Evolutionary conservation across 805 yeast species (phyloP).

Genomic region (Kodamaea leandrae): DNA sequence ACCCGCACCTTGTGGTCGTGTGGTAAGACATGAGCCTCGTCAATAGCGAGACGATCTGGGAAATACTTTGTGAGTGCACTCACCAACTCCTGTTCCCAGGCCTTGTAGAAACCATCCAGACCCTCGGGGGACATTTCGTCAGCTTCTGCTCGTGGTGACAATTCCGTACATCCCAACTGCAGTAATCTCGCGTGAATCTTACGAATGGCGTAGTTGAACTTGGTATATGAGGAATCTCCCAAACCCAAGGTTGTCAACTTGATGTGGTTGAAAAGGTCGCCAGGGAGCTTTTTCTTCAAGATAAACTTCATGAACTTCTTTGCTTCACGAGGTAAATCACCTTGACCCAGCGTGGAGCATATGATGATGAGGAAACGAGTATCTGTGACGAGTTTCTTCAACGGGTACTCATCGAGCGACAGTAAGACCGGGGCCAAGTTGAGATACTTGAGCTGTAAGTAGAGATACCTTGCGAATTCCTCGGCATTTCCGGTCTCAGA

Average conservation of each 20-base stretch:
- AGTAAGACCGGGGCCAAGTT: constrained; percentile 49
- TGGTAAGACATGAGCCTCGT: constrained; percentile 12
- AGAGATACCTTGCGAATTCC: constrained; percentile 71
- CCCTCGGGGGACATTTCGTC: constrained; percentile 84
- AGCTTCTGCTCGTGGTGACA: constrained; percentile 77
- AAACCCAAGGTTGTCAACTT: constrained; percentile 77
- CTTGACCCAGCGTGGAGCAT: constrained; percentile 94
- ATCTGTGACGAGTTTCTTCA: constrained; percentile 49
- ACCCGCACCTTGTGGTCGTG: neutral
- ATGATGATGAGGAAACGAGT: constrained; percentile 51
- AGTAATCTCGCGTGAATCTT: constrained; percentile 74
- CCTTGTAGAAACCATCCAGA: constrained; percentile 71
- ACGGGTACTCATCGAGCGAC: constrained; percentile 59
- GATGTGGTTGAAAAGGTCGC: constrained; percentile 57
- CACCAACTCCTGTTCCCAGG: constrained; percentile 61
- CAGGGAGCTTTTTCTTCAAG: constrained; percentile 60
- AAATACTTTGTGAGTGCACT: constrained; percentile 21
- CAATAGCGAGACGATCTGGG: constrained; percentile 21
- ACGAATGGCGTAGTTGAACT: constrained; percentile 82
- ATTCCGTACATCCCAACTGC: constrained; percentile 79
- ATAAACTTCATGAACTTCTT: constrained; percentile 72
- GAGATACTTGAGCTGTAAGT: constrained; percentile 52
- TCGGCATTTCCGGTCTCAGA: constrained; percentile 92
- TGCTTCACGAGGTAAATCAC: constrained; percentile 82
- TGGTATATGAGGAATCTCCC: constrained; percentile 91